These are phyloP conservation scores for Odontarrhena argentea DNA, from an alignment of 345 rosid genomes.

Conservation along the genomic window DNA sequence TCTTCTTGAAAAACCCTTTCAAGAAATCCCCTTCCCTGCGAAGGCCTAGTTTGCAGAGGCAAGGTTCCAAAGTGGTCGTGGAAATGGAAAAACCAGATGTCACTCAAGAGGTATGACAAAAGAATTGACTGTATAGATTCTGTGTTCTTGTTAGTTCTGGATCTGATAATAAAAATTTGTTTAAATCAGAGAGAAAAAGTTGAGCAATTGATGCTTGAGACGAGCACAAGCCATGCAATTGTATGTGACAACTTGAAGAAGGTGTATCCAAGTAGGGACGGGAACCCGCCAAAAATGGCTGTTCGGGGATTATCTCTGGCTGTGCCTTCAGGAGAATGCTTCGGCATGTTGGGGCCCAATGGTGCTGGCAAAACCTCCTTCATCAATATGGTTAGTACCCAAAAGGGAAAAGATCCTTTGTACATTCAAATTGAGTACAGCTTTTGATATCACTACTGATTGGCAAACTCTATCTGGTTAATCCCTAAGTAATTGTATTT, in stretches of 20 bases:
- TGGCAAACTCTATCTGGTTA: neutral
- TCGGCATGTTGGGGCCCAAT: constrained; percentile 98
- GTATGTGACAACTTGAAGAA: constrained; percentile 73
- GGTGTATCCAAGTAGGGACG: constrained; percentile 88
- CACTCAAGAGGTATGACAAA: constrained; percentile 66
- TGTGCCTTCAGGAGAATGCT: constrained; percentile 88
- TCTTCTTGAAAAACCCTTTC: constrained; percentile 53
- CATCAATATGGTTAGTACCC: constrained; percentile 77
- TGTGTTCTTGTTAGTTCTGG: constrained; percentile 8
- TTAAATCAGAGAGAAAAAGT: constrained; percentile 70
- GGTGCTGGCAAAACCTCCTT: constrained; percentile 98
- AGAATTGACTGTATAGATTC: neutral
- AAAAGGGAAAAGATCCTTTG: constrained; percentile 4
- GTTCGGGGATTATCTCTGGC: constrained; percentile 93
- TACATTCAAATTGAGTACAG: neutral
- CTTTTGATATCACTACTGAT: neutral
- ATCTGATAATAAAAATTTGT: constrained; percentile 2
- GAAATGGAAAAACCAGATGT: constrained; percentile 90
- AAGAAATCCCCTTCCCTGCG: constrained; percentile 49
- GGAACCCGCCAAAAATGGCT: constrained; percentile 83
- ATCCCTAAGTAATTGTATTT: neutral
- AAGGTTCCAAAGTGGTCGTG: constrained; percentile 69
- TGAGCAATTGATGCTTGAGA: constrained; percentile 63
- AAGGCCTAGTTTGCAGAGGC: constrained; percentile 66
- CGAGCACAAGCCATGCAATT: constrained; percentile 57